A percentile compares a stretch with the other conserved stretches of the same genome.
Evolutionary conservation across 202 grass and related monocot species (phyloP).

Genomic region (Hordeum pubiflorum): DNA sequence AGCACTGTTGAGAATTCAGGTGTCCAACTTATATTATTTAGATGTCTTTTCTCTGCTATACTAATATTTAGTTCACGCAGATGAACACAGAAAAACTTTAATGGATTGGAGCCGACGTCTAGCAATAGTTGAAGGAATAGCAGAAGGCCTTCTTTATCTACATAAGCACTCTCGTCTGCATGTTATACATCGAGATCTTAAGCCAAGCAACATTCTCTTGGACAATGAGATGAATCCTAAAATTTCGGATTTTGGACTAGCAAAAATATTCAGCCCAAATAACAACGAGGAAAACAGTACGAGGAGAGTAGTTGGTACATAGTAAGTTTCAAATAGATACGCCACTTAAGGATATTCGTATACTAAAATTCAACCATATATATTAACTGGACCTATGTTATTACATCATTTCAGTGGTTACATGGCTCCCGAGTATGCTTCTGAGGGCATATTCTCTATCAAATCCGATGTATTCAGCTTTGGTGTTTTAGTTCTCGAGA

Average conservation of each 20-base stretch:
- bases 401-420: not conserved
- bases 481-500: not conserved
- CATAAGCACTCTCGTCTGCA: not conserved
- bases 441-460: not conserved
- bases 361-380: not conserved
- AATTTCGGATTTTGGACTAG: too few species aligned
- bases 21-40: not conserved
- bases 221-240: too few species aligned
- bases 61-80: not conserved
- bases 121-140: not conserved
- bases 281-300: not conserved
- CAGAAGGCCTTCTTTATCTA: not conserved
- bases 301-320: conserved; percentile 10
- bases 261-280: too few species aligned
- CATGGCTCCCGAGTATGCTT: not conserved
- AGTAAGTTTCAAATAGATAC: not conserved
- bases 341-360: not conserved
- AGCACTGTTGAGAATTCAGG: too few species aligned
- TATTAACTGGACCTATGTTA: not conserved
- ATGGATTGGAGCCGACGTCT: not conserved
- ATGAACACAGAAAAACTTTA: not conserved
- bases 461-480: not conserved
- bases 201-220: too few species aligned
- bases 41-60: not conserved
- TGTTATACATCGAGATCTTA: not conserved